Percentiles rank a stretch among this genome's conserved stretches.
Conservation (phyloP, 1,284 basidiomycete species). For the Athelia psychrophila region DNA sequence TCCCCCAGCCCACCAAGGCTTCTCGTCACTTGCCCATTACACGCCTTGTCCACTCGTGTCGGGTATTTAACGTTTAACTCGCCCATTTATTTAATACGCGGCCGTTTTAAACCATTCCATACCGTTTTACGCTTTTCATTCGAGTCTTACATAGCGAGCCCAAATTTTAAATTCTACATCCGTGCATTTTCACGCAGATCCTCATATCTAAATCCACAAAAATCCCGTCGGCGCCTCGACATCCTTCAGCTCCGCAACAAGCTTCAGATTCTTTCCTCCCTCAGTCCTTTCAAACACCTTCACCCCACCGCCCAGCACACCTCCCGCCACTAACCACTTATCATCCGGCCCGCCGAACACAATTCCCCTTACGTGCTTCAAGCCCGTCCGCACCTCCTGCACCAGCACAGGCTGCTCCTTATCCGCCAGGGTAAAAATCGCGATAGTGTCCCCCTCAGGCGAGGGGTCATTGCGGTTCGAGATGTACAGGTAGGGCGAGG, state of each 20-base stretch:
- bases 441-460: slow-evolving; percentile 58
- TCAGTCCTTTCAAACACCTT: slow-evolving; percentile 51
- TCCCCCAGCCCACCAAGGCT: too few relatives aligned
- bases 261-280: slow-evolving; percentile 33
- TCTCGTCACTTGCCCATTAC: too few relatives aligned
- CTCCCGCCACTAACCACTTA: slow-evolving; percentile 47
- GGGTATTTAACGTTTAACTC: too few relatives aligned
- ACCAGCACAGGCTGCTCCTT: slow-evolving; percentile 41
- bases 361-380: slow-evolving; percentile 52
- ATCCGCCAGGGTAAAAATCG: slow-evolving; percentile 48
- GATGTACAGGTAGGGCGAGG: slow-evolving; percentile 50
- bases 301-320: slow-evolving; percentile 43
- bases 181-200: too few relatives aligned
- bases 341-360: slow-evolving; percentile 47
- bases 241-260: not conserved
- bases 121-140: too few relatives aligned
- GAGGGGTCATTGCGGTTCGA: slow-evolving; percentile 66
- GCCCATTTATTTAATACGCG: too few relatives aligned
- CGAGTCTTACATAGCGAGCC: too few relatives aligned
- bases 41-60: too few relatives aligned
- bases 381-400: slow-evolving; percentile 45
- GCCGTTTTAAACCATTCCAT: too few relatives aligned
- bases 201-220: not conserved
- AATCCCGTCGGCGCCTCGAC: not conserved
- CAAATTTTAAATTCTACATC: too few relatives aligned